A percentile compares a stretch with the other conserved stretches of the same genome.
These are phyloP conservation scores for Melastoma candidum DNA, from an alignment of 441 rosid species.

Conservation along the genomic window DNA sequence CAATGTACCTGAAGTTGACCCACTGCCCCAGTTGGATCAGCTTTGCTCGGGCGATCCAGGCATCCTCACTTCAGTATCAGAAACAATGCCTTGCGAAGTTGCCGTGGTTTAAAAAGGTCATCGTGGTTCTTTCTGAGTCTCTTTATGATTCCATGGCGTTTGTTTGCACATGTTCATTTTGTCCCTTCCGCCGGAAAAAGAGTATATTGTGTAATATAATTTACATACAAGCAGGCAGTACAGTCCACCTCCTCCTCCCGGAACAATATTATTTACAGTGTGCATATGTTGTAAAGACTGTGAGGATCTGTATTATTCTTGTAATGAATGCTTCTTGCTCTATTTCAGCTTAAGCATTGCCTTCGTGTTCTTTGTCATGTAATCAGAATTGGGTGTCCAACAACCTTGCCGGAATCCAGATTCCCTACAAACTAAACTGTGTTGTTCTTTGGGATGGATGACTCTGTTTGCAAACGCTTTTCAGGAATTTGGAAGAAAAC, in stretches of 20 bases:
- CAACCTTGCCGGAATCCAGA: too few species aligned
- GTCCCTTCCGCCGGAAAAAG: background rate
- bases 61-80: slow-evolving; percentile 26
- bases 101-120: slow-evolving; percentile 23
- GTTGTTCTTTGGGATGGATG: too few species aligned
- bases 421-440: too few species aligned
- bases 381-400: too few species aligned
- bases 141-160: background rate
- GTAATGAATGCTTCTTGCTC: too few species aligned
- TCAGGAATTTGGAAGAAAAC: too few species aligned
- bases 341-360: too few species aligned
- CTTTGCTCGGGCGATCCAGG: slow-evolving; percentile 22
- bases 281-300: background rate
- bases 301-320: too few species aligned
- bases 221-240: background rate
- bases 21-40: slow-evolving; percentile 16
- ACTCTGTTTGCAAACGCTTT: too few species aligned
- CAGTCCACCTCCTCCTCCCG: background rate
- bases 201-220: background rate
- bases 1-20: background rate
- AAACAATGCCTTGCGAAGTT: slow-evolving; percentile 44
- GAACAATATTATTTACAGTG: background rate
- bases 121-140: slow-evolving; percentile 1
- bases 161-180: background rate
- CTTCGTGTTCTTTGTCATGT: too few species aligned